Percentiles rank a stretch among this genome's conserved stretches.
phyloP scores from a whole-genome alignment of 768 basidiomycete species.

The Multifurca ochricompacta region DNA sequence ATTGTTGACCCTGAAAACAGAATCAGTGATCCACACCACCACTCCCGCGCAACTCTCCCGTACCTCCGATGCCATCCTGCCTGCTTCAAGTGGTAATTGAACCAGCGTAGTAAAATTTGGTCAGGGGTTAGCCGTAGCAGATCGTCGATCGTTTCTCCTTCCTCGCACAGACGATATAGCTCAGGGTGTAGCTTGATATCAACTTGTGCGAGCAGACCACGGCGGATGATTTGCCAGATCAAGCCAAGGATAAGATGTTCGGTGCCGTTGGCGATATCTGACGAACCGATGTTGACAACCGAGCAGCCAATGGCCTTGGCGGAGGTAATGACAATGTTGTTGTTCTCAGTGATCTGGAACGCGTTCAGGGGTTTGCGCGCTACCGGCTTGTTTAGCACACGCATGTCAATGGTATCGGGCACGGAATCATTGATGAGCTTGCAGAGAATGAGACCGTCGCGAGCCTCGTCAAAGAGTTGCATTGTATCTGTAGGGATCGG shows the following conservation, averaged over 20 bases:
- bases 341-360: constrained; percentile 99
- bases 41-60: constrained; percentile 12
- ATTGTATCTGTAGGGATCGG: constrained; percentile 95
- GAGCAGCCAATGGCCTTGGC: constrained; percentile 98
- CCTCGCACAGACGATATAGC: constrained; percentile 90
- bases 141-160: constrained; percentile 96
- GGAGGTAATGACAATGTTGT: constrained; percentile 98
- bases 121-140: constrained; percentile 90
- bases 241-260: constrained; percentile 96
- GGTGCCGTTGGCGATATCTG: constrained; percentile 84
- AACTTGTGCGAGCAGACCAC: constrained; percentile 88
- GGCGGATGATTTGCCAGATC: constrained; percentile 97
- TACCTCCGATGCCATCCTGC: constrained; percentile 87
- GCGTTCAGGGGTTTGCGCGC: constrained; percentile 82
- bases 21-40: neutral
- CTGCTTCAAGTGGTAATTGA: constrained; percentile 96
- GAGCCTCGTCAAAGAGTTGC: constrained; percentile 97
- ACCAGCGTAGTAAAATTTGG: constrained; percentile 97
- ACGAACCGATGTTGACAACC: constrained; percentile 95
- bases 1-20: constrained; percentile 75
- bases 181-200: constrained; percentile 99
- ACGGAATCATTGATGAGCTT: constrained; percentile 99
- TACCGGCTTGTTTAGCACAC: constrained; percentile 89
- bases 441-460: constrained; percentile 92
- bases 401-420: constrained; percentile 97